Percentiles rank a stretch among this genome's conserved stretches.
Evolutionary conservation across 345 rosid species (phyloP).

Genomic region (Eucalyptus guilfoylei): DNA sequence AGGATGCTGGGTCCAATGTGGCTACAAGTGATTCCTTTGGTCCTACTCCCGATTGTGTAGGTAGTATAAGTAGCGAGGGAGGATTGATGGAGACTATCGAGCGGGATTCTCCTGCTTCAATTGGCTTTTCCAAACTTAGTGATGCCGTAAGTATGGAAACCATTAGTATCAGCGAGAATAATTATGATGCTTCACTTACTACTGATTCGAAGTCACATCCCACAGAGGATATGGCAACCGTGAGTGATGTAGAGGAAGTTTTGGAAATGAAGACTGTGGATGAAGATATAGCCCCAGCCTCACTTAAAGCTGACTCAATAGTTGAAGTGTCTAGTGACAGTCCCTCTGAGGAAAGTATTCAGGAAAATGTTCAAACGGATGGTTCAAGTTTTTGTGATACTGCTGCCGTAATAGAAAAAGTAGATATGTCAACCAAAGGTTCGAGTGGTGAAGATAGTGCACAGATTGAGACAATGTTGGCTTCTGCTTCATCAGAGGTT

Average conservation of each 20-base stretch:
- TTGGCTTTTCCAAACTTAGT: background rate
- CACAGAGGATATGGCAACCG: background rate
- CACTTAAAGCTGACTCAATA: background rate
- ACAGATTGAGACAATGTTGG: background rate
- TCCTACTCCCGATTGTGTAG: background rate
- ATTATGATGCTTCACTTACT: background rate
- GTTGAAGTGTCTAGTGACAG: background rate
- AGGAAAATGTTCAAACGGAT: background rate
- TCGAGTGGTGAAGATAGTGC: background rate
- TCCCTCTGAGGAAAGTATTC: slow-evolving; percentile 5
- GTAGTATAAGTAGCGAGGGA: background rate
- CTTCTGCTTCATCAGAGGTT: background rate
- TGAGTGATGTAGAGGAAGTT: background rate
- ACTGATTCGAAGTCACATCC: background rate
- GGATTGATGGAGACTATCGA: background rate
- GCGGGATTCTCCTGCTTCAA: background rate
- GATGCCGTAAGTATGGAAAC: background rate
- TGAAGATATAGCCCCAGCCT: background rate
- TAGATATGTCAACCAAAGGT: background rate
- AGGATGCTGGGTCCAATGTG: background rate
- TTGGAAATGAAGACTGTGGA: background rate
- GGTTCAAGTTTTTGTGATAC: background rate
- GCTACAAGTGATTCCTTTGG: background rate
- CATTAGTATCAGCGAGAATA: background rate
- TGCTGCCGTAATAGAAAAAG: background rate